Conservation (phyloP, 75 land plant genomes). For the Chamaecyparis obtusa region DNA sequence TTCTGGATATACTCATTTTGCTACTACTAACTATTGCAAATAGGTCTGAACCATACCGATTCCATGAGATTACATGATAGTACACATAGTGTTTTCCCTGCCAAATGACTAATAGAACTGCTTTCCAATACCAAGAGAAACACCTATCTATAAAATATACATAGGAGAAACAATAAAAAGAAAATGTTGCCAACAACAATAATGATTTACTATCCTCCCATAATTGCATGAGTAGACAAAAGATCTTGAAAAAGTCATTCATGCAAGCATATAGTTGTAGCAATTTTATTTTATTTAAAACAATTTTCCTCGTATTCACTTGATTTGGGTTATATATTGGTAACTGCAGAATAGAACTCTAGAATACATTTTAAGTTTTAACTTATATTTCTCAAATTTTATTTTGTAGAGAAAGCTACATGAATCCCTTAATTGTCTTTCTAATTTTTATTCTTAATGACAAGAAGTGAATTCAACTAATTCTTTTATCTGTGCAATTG, state of each 20-base stretch:
- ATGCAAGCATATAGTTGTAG: not conserved
- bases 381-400: not conserved
- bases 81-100: not conserved
- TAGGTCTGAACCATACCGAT: constrained; percentile 3
- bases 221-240: not conserved
- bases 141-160: not conserved
- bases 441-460: not conserved
- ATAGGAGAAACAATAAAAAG: not conserved
- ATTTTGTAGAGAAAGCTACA: not conserved
- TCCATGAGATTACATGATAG: constrained; percentile 1
- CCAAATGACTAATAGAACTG: not conserved
- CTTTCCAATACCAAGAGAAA: not conserved
- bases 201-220: not conserved
- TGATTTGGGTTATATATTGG: not conserved
- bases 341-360: not conserved
- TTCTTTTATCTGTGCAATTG: not conserved
- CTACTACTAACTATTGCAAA: not conserved
- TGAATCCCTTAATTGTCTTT: not conserved
- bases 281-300: not conserved
- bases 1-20: too few species aligned
- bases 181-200: not conserved
- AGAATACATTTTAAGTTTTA: not conserved
- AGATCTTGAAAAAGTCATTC: not conserved
- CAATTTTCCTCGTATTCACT: not conserved
- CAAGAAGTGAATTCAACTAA: not conserved